Evolutionary conservation across 1,284 basidiomycete genomes (phyloP), one percentile per base, ranked within the genome.

Genomic region (Apiotrichum gamsii): DNA sequence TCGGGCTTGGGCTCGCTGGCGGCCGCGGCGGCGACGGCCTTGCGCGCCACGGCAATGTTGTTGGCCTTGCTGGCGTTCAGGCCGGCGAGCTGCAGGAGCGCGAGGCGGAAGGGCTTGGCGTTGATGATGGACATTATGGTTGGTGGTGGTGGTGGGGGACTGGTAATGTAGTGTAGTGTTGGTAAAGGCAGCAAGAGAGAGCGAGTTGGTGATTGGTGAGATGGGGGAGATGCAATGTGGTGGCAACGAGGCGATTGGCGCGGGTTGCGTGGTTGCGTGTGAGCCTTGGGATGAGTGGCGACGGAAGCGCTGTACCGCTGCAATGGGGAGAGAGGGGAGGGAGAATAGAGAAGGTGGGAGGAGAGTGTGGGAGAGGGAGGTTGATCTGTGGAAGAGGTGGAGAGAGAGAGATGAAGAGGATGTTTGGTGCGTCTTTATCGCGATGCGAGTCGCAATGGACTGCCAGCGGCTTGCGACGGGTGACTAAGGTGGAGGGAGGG

Each of bases 71-170:
- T 79, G 1, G 78, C 58, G 18, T 80, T 77, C 20, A 87, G 74
- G 45, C 77, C 77, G 16, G 86, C 87, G 10, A 96, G 79, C 69
- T 96, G 91, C 46, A 94, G 80, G 43, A 95, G 77, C 0, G 90
- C 87, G 46, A 96, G 78, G 21, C 78, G 84, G 72, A 95, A 94
- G 4, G 82, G 78, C 59, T 80, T 83, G 16, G 72, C 67, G 43
- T 50, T 42, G 47, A 72, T 70, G 32, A 54, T 49, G 19, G 67
- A 62, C 67, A 70, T 69, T 21, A 39, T 58, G 29, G n/a, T 29
- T 24, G 42, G 19, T 30, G 31, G 38, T 39, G 32, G 45, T 11
- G 25, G 29, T 8, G 15, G 34, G 21, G 21, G 20, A 39, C 35
- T 40, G n/a, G 33, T 9, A 16, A 10, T n/a, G 43, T n/a, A 11